phyloP scores from a whole-genome alignment of 1,139 yeast genomes.

The Nadsonia commutata region DNA sequence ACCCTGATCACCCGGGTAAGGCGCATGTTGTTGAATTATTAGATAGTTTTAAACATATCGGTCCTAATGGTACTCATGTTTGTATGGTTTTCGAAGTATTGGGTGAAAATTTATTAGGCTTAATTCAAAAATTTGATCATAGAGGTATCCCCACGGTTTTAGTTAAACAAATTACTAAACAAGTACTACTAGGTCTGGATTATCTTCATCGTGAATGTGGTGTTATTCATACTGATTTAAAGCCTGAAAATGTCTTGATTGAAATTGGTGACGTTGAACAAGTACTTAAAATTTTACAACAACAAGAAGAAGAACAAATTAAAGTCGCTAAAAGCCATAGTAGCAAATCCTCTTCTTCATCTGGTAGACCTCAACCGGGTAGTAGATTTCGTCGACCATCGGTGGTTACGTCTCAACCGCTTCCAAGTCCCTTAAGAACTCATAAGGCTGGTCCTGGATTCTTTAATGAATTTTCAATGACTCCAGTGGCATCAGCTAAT shows the following conservation, averaged over 20 bases:
- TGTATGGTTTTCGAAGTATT: slow-evolving; percentile 85
- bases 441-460: slow-evolving; percentile 9
- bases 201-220: slow-evolving; percentile 76
- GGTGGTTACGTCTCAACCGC: slow-evolving; percentile 68
- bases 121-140: slow-evolving; percentile 49
- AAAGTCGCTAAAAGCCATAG: slow-evolving; percentile 2
- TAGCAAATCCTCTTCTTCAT: slow-evolving; percentile 1
- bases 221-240: slow-evolving; percentile 80
- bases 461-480: slow-evolving; percentile 14
- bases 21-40: slow-evolving; percentile 52
- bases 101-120: slow-evolving; percentile 65
- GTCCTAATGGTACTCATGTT: slow-evolving; percentile 71
- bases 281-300: slow-evolving; percentile 43
- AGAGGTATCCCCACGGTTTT: slow-evolving; percentile 61
- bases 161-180: slow-evolving; percentile 72
- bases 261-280: slow-evolving; percentile 68
- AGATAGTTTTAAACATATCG: slow-evolving; percentile 64
- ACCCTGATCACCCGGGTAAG: slow-evolving; percentile 55
- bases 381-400: slow-evolving; percentile 54
- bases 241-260: slow-evolving; percentile 78
- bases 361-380: slow-evolving; percentile 10
- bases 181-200: slow-evolving; percentile 60
- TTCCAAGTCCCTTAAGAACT: slow-evolving; percentile 53
- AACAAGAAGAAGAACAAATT: slow-evolving; percentile 24
- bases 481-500: too few species aligned